Percentiles rank a stretch among this genome's conserved stretches.
phyloP scores from a whole-genome alignment of 495 filamentous ascomycete genomes.

The Extremus antarcticus region DNA sequence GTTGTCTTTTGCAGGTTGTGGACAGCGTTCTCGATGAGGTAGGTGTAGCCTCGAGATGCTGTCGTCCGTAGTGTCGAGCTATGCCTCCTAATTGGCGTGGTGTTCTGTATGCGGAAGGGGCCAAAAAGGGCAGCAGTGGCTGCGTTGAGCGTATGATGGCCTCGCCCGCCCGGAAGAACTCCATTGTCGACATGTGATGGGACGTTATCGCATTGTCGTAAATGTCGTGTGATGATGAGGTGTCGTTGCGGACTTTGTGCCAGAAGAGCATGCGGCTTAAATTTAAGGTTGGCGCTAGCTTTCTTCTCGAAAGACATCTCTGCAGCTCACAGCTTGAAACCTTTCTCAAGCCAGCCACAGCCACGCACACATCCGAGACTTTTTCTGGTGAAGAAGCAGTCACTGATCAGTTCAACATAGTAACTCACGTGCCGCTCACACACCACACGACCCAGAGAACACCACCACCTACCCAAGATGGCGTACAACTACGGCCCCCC shows the following conservation, averaged over 20 bases:
- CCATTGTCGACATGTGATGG: constrained; percentile 3
- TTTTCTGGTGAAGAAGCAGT: no score
- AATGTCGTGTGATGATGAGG: neutral
- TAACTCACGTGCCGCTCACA: neutral
- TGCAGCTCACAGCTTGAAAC: no score
- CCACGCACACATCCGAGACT: no score
- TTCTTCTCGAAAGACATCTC: no score
- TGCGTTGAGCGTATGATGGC: constrained; percentile 9
- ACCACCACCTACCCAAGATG: constrained; percentile 3
- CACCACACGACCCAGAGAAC: neutral
- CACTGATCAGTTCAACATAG: no score
- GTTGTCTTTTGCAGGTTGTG: neutral
- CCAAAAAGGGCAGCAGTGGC: constrained; percentile 11
- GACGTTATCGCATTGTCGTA: neutral
- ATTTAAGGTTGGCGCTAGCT: no score
- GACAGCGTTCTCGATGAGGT: neutral
- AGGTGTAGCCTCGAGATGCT: constrained; percentile 1
- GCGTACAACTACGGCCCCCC: constrained; percentile 18
- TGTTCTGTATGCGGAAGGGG: neutral
- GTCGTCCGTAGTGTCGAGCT: neutral
- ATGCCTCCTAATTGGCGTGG: neutral
- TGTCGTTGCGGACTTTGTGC: neutral
- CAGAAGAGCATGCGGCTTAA: neutral
- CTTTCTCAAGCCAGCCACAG: no score
- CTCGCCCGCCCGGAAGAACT: constrained; percentile 8